Evolutionary conservation across 441 rosid genomes (phyloP).

Genomic region (Erodium moschatum): DNA sequence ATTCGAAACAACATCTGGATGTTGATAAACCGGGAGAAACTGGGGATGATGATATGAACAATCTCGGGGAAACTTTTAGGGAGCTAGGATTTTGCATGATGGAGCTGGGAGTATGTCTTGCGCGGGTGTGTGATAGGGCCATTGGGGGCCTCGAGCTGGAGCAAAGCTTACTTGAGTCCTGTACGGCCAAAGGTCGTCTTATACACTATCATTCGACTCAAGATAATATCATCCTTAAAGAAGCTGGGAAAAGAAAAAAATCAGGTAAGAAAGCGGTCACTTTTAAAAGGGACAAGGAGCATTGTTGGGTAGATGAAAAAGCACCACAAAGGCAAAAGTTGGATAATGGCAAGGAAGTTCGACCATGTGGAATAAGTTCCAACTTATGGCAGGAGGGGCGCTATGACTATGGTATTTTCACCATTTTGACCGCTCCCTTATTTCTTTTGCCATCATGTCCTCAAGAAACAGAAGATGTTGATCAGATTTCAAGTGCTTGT

Average conservation of each 20-base stretch:
- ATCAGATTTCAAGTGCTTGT: slow-evolving; percentile 18
- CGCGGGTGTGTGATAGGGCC: slow-evolving; percentile 57
- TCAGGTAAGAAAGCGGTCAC: slow-evolving; percentile 21
- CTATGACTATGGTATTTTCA: slow-evolving; percentile 81
- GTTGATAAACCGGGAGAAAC: slow-evolving; percentile 14
- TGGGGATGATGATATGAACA: slow-evolving; percentile 32
- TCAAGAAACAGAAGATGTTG: slow-evolving; percentile 18
- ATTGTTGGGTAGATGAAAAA: slow-evolving; percentile 15
- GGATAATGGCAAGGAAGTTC: slow-evolving; percentile 21
- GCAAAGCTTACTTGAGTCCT: slow-evolving; percentile 55
- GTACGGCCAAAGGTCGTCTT: slow-evolving; percentile 71
- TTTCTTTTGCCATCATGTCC: slow-evolving; percentile 35
- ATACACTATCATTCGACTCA: slow-evolving; percentile 68
- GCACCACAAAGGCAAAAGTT: slow-evolving; percentile 17
- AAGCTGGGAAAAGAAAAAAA: slow-evolving; percentile 27
- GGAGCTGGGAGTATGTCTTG: slow-evolving; percentile 58
- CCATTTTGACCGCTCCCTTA: slow-evolving; percentile 79
- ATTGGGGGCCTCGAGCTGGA: slow-evolving; percentile 65
- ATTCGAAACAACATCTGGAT: slow-evolving; percentile 18
- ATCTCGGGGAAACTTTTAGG: slow-evolving; percentile 43
- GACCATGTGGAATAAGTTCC: slow-evolving; percentile 22
- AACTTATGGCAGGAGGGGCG: slow-evolving; percentile 92
- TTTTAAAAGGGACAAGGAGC: slow-evolving; percentile 19
- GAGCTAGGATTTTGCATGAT: slow-evolving; percentile 70
- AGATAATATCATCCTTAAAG: slow-evolving; percentile 36